Base-by-base conservation (phyloP, 805 yeast species). In the Monosporozyma siamensis region DNA sequence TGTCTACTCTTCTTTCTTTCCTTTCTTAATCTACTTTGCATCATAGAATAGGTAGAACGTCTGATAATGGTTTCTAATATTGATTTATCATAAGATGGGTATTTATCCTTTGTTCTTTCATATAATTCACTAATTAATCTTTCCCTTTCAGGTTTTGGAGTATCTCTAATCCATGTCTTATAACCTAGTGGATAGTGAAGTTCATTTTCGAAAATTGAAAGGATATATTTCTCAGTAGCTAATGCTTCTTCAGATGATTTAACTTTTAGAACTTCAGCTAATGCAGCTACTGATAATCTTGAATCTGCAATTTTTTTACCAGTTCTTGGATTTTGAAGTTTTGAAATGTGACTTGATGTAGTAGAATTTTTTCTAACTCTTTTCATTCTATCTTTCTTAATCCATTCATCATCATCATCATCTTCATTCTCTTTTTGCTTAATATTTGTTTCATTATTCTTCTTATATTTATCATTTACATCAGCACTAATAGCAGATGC, bases 91-190 rank as follows among this genome's bases (percentile, higher is more conserved):
- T 81, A 77, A 22, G 77, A 77, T 3, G 65, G 65, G 53, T 72
- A 78, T 34, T 68, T 69, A 2, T 51, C 52, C 25, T 65, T 66
- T 6, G 81, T 77, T 43, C 71, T 65, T 6, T 54, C 52, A 51
- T 71, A 66, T 39, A 87, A 67, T 45, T 71, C 66, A 4, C 53
- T 48, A 47, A 71, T 68, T 30, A 87, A 68, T 40, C 69, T 63
- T 21, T 68, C 67, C 34, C 95, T 68, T 47, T 74, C 72, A 4
- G 60, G 63, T 41, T 69, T 71, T 1, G 74, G 68, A 0, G 92
- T 82, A 54, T 82, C 95, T 48, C 95, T 70, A 34, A 84, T 79
- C 95, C 95, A 87, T 0, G 95, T 83, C 53, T 76, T 75, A 48
- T 77, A 73, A 4, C 95, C 95, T 23, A 87, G 59, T 23, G 80